Evolutionary conservation across 163 green algal species (phyloP), one percentile per base, ranked within the genome.

Genomic region (Volvox carteri): DNA sequence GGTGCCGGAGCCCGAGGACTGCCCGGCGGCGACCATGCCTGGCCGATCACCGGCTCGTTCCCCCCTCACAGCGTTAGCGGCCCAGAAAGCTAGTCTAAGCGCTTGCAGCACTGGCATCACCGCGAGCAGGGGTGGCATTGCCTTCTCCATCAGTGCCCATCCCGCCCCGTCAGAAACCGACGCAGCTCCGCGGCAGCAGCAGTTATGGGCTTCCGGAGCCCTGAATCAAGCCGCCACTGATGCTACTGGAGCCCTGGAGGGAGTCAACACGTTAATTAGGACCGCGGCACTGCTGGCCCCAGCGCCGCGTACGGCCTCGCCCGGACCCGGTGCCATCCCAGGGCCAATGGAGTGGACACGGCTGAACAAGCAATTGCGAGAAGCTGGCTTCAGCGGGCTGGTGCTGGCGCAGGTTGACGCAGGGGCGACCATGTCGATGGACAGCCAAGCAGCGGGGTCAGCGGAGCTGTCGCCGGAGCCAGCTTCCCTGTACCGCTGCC

Each of bases 331-430:
- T 39, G 70, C 5, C 70, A 14, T 35, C 18, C 39, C 39, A 37
- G 73, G 44, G 28, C 44, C 73, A 28, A 9, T 25, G 28, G 73
- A 80, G 25, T 80, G 73, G 87, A 78, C 75, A 11, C 30, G 42
- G 1, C 56, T 91, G n/a, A 91, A 80, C 78, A 65, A 73, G 6
- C 41, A 76, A 42, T 78, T 91, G 14, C 78, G 83, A 2, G 87
- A 91, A 11, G 87, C 78, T 0, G 87, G 87, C 23, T 91, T 91
- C 56, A 74, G 52, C 8, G 46, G 48, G 0, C 23, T 87, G 44
- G 33, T 33, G 19, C 30, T 85, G 75, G 75, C 35, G 75, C 23
- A 65, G 28, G 25, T 23, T 65, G 2, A 65, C 19, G 54, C 5
- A 65, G 54, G 54, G 54, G 19, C 54, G 28, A 23, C n/a, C n/a